Conservation (phyloP, 345 rosid genomes). For the Limnanthes douglasii region DNA sequence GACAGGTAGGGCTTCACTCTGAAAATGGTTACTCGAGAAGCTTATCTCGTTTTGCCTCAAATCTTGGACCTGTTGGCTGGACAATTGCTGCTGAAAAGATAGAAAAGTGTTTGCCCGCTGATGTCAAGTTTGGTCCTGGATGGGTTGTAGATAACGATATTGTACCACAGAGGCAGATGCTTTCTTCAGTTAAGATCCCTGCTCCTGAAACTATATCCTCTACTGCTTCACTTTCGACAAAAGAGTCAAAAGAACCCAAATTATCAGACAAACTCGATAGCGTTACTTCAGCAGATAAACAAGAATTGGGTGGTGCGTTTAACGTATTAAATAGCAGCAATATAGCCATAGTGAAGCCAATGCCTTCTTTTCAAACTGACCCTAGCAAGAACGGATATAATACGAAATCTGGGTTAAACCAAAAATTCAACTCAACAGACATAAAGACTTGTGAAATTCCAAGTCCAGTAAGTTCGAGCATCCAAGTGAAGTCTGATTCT, state of each 20-base stretch:
- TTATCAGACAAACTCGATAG: no score
- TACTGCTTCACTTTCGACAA: no score
- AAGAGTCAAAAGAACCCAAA: no score
- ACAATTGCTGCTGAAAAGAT: conserved; percentile 41
- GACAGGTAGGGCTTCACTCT: conserved; percentile 71
- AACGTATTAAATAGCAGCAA: no score
- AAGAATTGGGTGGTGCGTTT: no score
- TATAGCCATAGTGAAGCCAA: no score
- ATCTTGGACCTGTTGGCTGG: conserved; percentile 60
- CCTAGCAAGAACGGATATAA: conserved; percentile 29
- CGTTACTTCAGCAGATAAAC: no score
- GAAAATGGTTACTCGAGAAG: conserved; percentile 75
- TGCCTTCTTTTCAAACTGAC: conserved; percentile 16
- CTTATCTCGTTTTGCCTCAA: conserved; percentile 67
- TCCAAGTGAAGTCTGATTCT: conserved; percentile 15
- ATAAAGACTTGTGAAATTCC: no score
- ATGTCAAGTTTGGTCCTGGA: conserved; percentile 58
- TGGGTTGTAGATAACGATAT: conserved; percentile 90
- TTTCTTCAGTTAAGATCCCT: no score
- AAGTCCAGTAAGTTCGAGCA: no score
- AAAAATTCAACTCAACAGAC: conserved; percentile 9
- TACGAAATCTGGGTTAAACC: conserved; percentile 17
- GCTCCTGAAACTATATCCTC: no score
- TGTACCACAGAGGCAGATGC: no score
- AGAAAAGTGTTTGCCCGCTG: conserved; percentile 40